Evolutionary conservation across 345 rosid species (phyloP), one percentile per base, ranked within the genome.

Genomic region (Gossypium mustelinum): DNA sequence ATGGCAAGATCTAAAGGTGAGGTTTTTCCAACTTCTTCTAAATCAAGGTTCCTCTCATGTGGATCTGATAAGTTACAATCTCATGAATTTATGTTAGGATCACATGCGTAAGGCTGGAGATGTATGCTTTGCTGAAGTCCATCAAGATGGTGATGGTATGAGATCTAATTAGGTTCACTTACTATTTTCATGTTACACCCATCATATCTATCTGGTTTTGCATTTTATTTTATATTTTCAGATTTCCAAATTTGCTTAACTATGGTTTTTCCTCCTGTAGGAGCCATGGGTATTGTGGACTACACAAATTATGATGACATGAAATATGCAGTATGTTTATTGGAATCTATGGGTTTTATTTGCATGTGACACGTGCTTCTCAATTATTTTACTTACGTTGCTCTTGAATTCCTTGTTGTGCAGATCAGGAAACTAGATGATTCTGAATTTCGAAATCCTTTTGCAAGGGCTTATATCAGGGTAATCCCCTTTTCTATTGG

Each of bases 31-130:
- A 16, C 50, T 22, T 61, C 43, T 60, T 70, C 50, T 65, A 62
- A 17, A 27, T 43, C 43, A 41, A 60, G 39, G 24, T 67, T 34
- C 51, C 20, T 64, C 16, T 9, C 47, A 11, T 55, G 9, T 3
- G 58, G 10, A 24, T 48, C 1, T 66, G 18, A 9, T 27, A 51
- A 57, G 61, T 44, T 55, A 54, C 17, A 13, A 60, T 20, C 9
- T 8, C 41, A 48, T 18, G 52, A 2, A 60, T 54, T 67, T 61
- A 51, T 52, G 72, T 55, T 80, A 83, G 86, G 86, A 83, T 73
- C 81, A 83, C 67, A 83, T 83, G 86, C 73, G 79, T 24, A 82
- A 77, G 56, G 85, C 85, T 52, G 85, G 85, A 3, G 81, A 82
- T 75, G 85, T 82, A 45, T 82, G 85, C 64, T 82, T 82, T 74